phyloP scores from a whole-genome alignment of 345 rosid genomes.

The Eutrema yunnanense region DNA sequence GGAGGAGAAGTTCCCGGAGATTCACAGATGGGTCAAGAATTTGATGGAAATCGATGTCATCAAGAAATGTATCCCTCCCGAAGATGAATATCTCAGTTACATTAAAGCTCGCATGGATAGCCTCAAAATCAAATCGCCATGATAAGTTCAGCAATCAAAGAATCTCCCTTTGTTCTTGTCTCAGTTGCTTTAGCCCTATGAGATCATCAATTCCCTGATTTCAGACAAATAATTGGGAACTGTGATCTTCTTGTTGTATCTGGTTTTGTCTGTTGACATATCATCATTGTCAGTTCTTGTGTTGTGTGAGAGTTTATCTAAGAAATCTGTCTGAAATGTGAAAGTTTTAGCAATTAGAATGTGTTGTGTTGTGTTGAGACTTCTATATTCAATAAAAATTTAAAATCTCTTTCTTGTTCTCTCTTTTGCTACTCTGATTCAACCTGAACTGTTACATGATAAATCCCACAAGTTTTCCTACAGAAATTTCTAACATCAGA shows the following conservation, averaged over 20 bases:
- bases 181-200: neutral
- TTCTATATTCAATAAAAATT: neutral
- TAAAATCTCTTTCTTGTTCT: neutral
- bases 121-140: neutral
- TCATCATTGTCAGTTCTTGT: neutral
- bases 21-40: conserved; percentile 14
- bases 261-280: neutral
- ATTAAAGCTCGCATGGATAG: conserved; percentile 13
- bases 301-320: neutral
- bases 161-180: neutral
- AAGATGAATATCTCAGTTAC: conserved; percentile 18
- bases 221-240: neutral
- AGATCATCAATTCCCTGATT: neutral
- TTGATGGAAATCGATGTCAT: conserved; percentile 1
- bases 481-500: conserved; percentile 47
- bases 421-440: conserved; percentile 35
- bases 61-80: conserved; percentile 27
- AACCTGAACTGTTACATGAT: conserved; percentile 68
- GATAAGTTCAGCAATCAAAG: neutral
- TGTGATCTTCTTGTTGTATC: neutral
- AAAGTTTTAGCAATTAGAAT: neutral
- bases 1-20: conserved; percentile 14
- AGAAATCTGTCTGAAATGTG: neutral
- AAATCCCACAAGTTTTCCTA: conserved; percentile 44
- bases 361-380: neutral